Percentiles rank a stretch among this genome's conserved stretches.
Evolutionary conservation across 2,329 filamentous ascomycete species (phyloP).

Genomic region (Hypomyces perniciosus): DNA sequence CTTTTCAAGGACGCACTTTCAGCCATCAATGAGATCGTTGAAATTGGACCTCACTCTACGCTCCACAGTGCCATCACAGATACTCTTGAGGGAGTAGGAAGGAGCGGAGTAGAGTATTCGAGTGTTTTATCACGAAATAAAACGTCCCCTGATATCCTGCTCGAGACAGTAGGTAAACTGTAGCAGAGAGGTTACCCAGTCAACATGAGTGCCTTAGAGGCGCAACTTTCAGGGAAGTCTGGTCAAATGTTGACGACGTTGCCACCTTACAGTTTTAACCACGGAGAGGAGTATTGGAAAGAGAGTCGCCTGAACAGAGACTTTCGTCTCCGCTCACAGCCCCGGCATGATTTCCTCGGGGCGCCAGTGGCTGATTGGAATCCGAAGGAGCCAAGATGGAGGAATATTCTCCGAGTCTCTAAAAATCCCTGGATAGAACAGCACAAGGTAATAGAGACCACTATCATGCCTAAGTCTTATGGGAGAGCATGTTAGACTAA

Average conservation of each 20-base stretch:
- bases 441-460: constrained; percentile 34
- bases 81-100: neutral
- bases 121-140: neutral
- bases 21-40: constrained; percentile 1
- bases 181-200: neutral
- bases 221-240: neutral
- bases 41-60: constrained; percentile 6
- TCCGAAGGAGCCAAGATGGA: constrained; percentile 32
- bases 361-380: constrained; percentile 22
- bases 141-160: constrained; percentile 1
- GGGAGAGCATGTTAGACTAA: no score
- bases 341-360: constrained; percentile 26
- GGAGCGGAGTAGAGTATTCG: constrained; percentile 1
- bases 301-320: constrained; percentile 13
- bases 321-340: constrained; percentile 18
- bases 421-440: constrained; percentile 38
- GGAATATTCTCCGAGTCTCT: constrained; percentile 16
- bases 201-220: neutral
- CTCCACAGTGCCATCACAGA: neutral
- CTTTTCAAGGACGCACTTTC: constrained; percentile 6
- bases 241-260: constrained; percentile 7
- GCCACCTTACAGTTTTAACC: constrained; percentile 17
- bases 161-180: neutral
- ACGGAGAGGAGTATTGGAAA: constrained; percentile 10
- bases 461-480: no score